Evolutionary conservation across 108 stramenopile species (phyloP).

Genomic region (Cyclotella baltica): DNA sequence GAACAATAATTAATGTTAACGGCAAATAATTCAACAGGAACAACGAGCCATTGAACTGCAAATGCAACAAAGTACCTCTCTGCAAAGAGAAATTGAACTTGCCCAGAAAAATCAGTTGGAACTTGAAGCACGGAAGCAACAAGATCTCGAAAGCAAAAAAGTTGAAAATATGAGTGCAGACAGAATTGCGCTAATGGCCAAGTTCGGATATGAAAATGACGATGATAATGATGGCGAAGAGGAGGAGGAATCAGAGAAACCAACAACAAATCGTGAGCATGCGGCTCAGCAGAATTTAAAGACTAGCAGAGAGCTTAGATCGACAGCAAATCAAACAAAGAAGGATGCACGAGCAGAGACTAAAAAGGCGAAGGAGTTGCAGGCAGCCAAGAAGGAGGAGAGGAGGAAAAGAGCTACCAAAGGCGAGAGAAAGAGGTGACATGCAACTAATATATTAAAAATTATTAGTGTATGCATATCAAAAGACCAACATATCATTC

Average conservation of each 20-base stretch:
- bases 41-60: slow-evolving; percentile 31
- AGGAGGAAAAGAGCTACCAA: slow-evolving; percentile 73
- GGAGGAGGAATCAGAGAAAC: slow-evolving; percentile 35
- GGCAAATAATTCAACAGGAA: no score
- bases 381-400: slow-evolving; percentile 75
- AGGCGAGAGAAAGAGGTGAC: slow-evolving; percentile 52
- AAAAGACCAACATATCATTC: no score
- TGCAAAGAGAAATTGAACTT: slow-evolving; percentile 64
- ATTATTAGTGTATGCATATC: no score
- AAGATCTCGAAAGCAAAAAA: slow-evolving; percentile 37
- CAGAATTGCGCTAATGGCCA: slow-evolving; percentile 72
- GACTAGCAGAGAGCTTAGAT: slow-evolving; percentile 38
- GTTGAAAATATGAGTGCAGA: slow-evolving; percentile 62
- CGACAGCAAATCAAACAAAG: slow-evolving; percentile 33
- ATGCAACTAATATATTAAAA: neutral
- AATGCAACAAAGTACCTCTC: slow-evolving; percentile 46
- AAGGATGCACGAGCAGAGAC: slow-evolving; percentile 39
- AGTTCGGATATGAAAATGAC: slow-evolving; percentile 80
- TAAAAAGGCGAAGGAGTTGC: slow-evolving; percentile 48
- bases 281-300: slow-evolving; percentile 55
- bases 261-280: slow-evolving; percentile 55
- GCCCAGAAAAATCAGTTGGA: slow-evolving; percentile 56
- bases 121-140: slow-evolving; percentile 49
- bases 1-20: neutral
- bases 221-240: slow-evolving; percentile 50